Evolutionary conservation across 495 filamentous ascomycete genomes (phyloP).

Genomic region (Daldinia childiae): DNA sequence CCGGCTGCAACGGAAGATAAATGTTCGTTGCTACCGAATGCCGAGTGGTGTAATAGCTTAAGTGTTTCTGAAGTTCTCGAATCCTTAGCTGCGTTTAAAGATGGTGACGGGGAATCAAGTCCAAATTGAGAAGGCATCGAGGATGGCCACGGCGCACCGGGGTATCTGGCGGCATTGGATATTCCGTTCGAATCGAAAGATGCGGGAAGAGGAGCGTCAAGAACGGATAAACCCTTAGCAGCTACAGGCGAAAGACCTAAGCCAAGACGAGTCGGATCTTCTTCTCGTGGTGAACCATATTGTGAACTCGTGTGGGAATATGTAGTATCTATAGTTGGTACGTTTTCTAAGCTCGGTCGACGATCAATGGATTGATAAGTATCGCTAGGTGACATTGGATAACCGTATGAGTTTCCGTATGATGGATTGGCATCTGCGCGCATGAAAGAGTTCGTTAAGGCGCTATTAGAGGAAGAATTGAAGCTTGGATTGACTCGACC

Average conservation of each 20-base stretch:
- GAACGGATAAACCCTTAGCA: constrained; percentile 75
- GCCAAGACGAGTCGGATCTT: constrained; percentile 64
- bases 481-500: constrained; percentile 74
- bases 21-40: constrained; percentile 71
- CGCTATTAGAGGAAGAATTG: constrained; percentile 68
- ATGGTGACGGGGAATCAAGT: constrained; percentile 86
- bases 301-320: constrained; percentile 78
- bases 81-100: constrained; percentile 65
- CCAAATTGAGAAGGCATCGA: constrained; percentile 94
- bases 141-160: constrained; percentile 81
- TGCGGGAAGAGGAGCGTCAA: constrained; percentile 92
- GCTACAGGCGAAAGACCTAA: constrained; percentile 79
- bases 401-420: constrained; percentile 51
- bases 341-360: constrained; percentile 61
- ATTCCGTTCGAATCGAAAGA: constrained; percentile 98
- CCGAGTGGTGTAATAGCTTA: constrained; percentile 82
- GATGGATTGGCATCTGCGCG: constrained; percentile 68
- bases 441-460: constrained; percentile 83
- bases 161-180: constrained; percentile 84
- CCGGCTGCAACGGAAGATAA: constrained; percentile 63
- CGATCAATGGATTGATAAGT: constrained; percentile 57
- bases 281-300: constrained; percentile 89
- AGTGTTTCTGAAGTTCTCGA: constrained; percentile 75
- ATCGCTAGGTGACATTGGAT: constrained; percentile 47
- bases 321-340: constrained; percentile 83